Base-by-base conservation (phyloP, 192 early-diverging fungal genomes). In the Rhizophagus sp. region DNA sequence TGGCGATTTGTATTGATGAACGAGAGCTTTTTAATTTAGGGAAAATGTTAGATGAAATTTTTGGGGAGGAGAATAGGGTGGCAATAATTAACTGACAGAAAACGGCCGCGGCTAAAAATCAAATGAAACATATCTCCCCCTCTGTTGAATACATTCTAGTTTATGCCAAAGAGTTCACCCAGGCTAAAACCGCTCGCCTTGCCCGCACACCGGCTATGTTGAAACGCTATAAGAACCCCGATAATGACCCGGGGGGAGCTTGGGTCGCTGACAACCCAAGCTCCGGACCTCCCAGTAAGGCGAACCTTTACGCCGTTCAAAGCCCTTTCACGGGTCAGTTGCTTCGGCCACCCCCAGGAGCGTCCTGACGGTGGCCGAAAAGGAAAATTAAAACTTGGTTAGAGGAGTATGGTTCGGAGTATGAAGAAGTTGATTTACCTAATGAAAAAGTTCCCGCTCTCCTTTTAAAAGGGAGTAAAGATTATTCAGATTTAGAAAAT, bases 81-180 rank as follows among this genome's bases (percentile, higher is more conserved):
- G 72, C 44, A 2, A 73, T 73, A 50, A 73, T 73, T 73, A 73
- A 73, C 24, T 73, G 72, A 19, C 72, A 73, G 52, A 73, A 73
- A 52, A 6, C 17, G 3, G 1, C 0, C 52, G 10, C 8, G 2
- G 24, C 49, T 24, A 73, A 73, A 52, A 73, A 2, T n/a, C 7
- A n/a, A n/a, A n/a, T 39, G 13, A 57, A 7, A 27, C 72, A 73
- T 57, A 8, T 73, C 6, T 73, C 72, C 0, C 13, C 22, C 11
- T 3, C 44, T 13, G 52, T 47, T 4, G 72, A 73, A 73, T 73
- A 73, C n/a, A 34, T 52, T 24, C 13, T 73, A 4, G 72, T 73
- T 73, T 73, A 73, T 49, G 72, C 72, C 33, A 73, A 73, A 73
- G 15, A 52, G n/a, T n/a, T n/a, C n/a, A n/a, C n/a, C n/a, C n/a